Percentiles rank a stretch among this genome's conserved stretches.
phyloP scores from a whole-genome alignment of 345 rosid genomes.

The Hibiscus tridactylites region DNA sequence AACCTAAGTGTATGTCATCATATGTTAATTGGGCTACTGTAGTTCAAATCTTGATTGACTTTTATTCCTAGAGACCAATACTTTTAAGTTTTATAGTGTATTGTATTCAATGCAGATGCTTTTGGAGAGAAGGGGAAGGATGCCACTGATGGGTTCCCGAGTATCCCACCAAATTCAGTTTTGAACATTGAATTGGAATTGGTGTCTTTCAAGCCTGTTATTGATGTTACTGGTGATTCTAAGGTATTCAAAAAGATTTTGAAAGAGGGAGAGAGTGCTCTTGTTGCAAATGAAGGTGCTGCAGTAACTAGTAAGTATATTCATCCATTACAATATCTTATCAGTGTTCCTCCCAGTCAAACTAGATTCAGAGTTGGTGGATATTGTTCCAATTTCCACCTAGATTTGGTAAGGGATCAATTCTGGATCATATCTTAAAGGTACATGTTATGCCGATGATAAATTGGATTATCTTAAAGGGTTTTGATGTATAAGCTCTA shows the following conservation, averaged over 20 bases:
- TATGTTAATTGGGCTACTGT: neutral
- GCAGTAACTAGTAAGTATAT: conserved; percentile 39
- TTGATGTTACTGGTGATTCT: conserved; percentile 46
- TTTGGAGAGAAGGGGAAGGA: conserved; percentile 35
- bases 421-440: neutral
- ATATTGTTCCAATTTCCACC: neutral
- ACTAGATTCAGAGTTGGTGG: neutral
- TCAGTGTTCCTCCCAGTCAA: neutral
- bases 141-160: conserved; percentile 10
- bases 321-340: neutral
- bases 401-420: neutral
- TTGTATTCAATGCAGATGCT: conserved; percentile 32
- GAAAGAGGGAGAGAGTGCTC: conserved; percentile 43
- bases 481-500: neutral
- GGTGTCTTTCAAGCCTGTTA: conserved; percentile 47
- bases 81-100: neutral
- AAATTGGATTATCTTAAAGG: neutral
- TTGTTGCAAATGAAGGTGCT: conserved; percentile 49
- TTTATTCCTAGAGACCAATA: neutral
- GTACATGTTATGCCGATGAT: neutral
- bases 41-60: neutral
- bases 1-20: conserved; percentile 39
- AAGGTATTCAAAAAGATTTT: conserved; percentile 54
- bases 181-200: conserved; percentile 39
- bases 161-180: conserved; percentile 34